A percentile compares a stretch with the other conserved stretches of the same genome.
Conservation (phyloP, 1,284 basidiomycete genomes). For the Meripilus lineatus region DNA sequence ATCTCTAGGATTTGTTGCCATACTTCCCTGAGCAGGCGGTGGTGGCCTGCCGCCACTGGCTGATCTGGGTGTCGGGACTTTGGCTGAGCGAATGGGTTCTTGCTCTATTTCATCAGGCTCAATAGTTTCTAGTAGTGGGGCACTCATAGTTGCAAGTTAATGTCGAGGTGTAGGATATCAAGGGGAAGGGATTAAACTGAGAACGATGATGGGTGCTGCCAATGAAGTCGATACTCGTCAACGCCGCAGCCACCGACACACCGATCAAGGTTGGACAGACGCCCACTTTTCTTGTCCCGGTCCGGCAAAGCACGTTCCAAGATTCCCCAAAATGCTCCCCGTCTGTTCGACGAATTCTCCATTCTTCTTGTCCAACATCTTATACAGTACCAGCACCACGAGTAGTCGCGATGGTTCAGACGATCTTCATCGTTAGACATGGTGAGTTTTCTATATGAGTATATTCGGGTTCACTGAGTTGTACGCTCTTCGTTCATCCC, state of each 20-base stretch:
- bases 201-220: too few relatives aligned
- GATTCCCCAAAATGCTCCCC: slow-evolving; percentile 1
- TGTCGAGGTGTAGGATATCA: slow-evolving; percentile 41
- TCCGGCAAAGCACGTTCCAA: too few relatives aligned
- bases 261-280: slow-evolving; percentile 27
- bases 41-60: slow-evolving; percentile 33
- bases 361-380: slow-evolving; percentile 5
- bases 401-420: slow-evolving; percentile 44
- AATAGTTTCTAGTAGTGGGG: slow-evolving; percentile 60
- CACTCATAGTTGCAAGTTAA: too few relatives aligned
- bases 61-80: slow-evolving; percentile 17
- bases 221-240: slow-evolving; percentile 77
- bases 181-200: too few relatives aligned
- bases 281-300: not conserved
- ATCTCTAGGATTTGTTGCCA: slow-evolving; percentile 51
- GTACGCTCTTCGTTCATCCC: not conserved
- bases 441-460: slow-evolving; percentile 37
- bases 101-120: slow-evolving; percentile 80
- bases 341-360: slow-evolving; percentile 9
- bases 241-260: slow-evolving; percentile 40
- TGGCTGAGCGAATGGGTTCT: too few relatives aligned
- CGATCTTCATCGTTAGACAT: slow-evolving; percentile 78
- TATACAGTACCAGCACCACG: not conserved
- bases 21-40: slow-evolving; percentile 21
- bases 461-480: not conserved